phyloP scores from a whole-genome alignment of 2,329 filamentous ascomycete species.

The Catunica adiposa region DNA sequence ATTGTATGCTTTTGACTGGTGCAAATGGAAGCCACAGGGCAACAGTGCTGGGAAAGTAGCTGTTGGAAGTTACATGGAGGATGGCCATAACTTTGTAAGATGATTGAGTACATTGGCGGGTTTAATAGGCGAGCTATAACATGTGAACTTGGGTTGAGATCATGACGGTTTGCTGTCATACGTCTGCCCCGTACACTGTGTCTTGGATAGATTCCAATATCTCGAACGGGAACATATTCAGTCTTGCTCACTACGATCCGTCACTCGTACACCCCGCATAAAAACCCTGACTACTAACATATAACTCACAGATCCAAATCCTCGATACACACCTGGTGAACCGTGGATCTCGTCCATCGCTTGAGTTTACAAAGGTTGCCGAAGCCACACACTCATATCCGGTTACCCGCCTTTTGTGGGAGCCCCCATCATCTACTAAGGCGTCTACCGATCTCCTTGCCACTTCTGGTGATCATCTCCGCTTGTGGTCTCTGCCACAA shows the following conservation, averaged over 20 bases:
- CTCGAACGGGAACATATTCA: not conserved
- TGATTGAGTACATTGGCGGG: not conserved
- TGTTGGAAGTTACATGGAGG: slow-evolving; percentile 88
- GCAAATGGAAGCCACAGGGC: slow-evolving; percentile 79
- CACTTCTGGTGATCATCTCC: slow-evolving; percentile 85
- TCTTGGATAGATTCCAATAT: not conserved
- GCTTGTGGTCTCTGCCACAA: slow-evolving; percentile 79
- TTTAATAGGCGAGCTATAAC: no score
- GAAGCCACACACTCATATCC: slow-evolving; percentile 97
- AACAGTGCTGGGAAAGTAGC: slow-evolving; percentile 82
- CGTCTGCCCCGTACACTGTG: not conserved
- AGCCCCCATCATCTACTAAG: slow-evolving; percentile 86
- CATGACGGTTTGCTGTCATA: slow-evolving; percentile 12
- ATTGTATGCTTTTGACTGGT: slow-evolving; percentile 96
- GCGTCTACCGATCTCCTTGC: slow-evolving; percentile 88
- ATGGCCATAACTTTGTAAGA: slow-evolving; percentile 90
- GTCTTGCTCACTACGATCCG: no score
- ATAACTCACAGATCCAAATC: slow-evolving; percentile 66
- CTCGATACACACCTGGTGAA: slow-evolving; percentile 68
- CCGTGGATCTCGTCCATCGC: slow-evolving; percentile 54
- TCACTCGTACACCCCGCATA: no score
- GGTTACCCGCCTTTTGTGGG: slow-evolving; percentile 88
- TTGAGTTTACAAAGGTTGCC: slow-evolving; percentile 86
- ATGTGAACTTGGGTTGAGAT: no score
- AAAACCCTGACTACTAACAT: not conserved